A percentile compares a stretch with the other conserved stretches of the same genome.
These are phyloP conservation scores for Fragaria iinumae DNA, from an alignment of 306 rosid genomes.

Conservation along the genomic window DNA sequence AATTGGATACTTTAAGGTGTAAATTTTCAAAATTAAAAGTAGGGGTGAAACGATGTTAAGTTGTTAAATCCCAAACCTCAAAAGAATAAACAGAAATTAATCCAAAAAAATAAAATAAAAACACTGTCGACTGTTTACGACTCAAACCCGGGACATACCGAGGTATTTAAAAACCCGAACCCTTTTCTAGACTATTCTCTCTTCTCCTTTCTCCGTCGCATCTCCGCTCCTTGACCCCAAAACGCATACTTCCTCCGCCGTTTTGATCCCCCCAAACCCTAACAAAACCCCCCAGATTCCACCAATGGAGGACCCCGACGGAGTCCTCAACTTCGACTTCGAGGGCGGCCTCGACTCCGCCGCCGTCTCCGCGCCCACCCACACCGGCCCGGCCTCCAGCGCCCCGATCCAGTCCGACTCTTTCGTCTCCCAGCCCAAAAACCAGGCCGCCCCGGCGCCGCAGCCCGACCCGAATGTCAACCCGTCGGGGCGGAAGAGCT, in stretches of 20 bases:
- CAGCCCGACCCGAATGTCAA: constrained; percentile 15
- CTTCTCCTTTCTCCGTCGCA: neutral
- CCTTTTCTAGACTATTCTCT: neutral
- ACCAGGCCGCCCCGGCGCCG: constrained; percentile 21
- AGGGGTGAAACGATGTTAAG: too few relatives aligned
- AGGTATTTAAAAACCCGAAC: neutral
- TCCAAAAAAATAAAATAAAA: too few relatives aligned
- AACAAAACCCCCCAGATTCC: constrained; percentile 11
- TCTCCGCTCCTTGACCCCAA: neutral
- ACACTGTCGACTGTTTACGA: too few relatives aligned
- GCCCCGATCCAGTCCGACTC: constrained; percentile 50
- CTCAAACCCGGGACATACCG: neutral
- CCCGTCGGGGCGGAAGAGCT: constrained; percentile 64
- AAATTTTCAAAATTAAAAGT: too few relatives aligned
- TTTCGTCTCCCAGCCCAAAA: constrained; percentile 16
- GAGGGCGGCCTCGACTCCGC: constrained; percentile 89
- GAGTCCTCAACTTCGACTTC: constrained; percentile 95
- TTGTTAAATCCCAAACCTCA: accelerated
- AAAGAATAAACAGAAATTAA: too few relatives aligned
- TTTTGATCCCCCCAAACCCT: constrained; percentile 27
- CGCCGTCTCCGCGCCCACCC: constrained; percentile 41
- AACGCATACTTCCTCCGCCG: neutral
- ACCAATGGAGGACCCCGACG: constrained; percentile 92
- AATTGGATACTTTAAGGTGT: too few relatives aligned
- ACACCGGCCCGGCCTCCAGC: constrained; percentile 40